phyloP scores from a whole-genome alignment of 345 rosid species.

The Brassica cretica region DNA sequence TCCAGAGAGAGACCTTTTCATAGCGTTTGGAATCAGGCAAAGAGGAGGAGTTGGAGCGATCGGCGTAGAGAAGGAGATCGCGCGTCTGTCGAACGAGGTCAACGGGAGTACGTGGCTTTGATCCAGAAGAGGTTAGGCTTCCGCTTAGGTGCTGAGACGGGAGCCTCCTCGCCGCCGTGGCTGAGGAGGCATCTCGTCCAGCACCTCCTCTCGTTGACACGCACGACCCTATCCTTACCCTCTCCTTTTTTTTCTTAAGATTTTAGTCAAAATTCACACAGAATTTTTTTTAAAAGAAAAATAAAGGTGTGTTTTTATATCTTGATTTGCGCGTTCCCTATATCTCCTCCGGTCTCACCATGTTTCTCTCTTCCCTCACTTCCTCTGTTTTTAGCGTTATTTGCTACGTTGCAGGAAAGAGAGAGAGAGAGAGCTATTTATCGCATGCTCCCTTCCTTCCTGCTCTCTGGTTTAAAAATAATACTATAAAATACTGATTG shows the following conservation, averaged over 20 bases:
- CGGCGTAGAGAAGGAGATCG: constrained; percentile 69
- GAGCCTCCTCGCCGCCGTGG: constrained; percentile 39
- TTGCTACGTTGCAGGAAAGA: not conserved
- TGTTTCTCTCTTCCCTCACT: constrained; percentile 6
- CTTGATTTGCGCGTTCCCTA: not conserved
- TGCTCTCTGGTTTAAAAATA: not conserved
- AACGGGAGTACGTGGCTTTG: constrained; percentile 81
- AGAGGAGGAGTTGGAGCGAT: constrained; percentile 40
- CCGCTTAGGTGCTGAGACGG: constrained; percentile 38
- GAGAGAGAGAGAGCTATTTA: not conserved
- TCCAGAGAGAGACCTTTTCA: constrained; percentile 52
- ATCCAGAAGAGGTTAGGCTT: constrained; percentile 26
- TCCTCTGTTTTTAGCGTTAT: constrained; percentile 30
- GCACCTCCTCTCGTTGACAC: constrained; percentile 40
- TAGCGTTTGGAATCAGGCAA: constrained; percentile 58
- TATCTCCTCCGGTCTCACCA: constrained; percentile 32
- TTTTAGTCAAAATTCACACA: not conserved
- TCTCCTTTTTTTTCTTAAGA: not conserved
- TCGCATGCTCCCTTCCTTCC: not conserved
- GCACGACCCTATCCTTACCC: constrained; percentile 49
- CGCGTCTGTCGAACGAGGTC: constrained; percentile 88
- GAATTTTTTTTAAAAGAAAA: not conserved
- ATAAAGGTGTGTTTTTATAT: not conserved
- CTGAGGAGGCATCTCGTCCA: constrained; percentile 41
- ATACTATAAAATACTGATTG: not conserved